Evolutionary conservation across 371 early-diverging fungal genomes (phyloP).

Genomic region (Paraphysoderma sedebokerense): DNA sequence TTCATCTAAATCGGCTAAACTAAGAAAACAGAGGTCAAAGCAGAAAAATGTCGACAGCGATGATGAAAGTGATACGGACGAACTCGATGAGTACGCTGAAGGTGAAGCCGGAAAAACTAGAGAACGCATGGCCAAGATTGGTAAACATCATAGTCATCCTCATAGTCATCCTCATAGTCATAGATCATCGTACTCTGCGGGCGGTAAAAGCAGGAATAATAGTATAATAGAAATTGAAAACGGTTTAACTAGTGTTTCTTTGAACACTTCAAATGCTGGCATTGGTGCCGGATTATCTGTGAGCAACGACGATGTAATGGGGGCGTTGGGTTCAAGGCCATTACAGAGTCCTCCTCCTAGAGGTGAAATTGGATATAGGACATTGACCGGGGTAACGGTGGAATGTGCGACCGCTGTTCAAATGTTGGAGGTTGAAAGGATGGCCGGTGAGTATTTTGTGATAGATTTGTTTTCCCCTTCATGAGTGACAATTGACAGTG

Average conservation of each 20-base stretch:
- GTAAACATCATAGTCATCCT: slow-evolving; percentile 3
- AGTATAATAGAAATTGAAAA: no score
- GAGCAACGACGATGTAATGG: no score
- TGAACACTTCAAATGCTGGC: no score
- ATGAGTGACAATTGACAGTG: not conserved
- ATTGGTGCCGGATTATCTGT: no score
- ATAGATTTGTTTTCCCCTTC: not conserved
- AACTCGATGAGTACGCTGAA: slow-evolving; percentile 19
- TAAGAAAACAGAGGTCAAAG: no score
- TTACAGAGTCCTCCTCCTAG: slow-evolving; percentile 2
- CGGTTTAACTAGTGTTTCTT: no score
- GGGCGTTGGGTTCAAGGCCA: no score
- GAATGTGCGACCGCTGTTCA: slow-evolving; percentile 30
- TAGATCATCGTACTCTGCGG: slow-evolving; percentile 1
- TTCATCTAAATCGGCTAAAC: no score
- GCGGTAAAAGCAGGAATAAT: slow-evolving; percentile 2
- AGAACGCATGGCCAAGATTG: not conserved
- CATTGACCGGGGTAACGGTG: slow-evolving; percentile 7
- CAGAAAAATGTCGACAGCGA: slow-evolving; percentile 7
- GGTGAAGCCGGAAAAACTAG: slow-evolving; percentile 2
- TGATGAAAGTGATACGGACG: slow-evolving; percentile 12
- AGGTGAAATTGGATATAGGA: not conserved
- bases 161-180: slow-evolving; percentile 5
- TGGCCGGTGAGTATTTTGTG: slow-evolving; percentile 18
- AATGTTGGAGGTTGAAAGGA: slow-evolving; percentile 39